Evolutionary conservation across 148 eudicot genomes (phyloP).

Genomic region (Oxyria digyna): DNA sequence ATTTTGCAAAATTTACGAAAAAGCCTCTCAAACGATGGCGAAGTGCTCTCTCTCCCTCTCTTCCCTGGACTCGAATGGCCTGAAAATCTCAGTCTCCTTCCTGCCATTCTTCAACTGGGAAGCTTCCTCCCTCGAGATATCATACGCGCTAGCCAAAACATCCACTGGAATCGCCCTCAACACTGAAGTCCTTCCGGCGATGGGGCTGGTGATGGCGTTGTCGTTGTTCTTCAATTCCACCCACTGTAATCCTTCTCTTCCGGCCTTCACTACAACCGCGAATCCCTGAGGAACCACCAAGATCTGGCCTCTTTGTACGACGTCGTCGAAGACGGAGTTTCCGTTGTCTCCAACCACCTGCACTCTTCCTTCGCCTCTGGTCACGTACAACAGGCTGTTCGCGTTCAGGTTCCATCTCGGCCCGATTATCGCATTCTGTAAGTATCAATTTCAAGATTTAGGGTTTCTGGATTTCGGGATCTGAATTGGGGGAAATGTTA

Average conservation of each 20-base stretch:
- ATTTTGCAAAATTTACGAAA: neutral
- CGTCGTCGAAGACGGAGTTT: constrained; percentile 31
- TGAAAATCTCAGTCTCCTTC: constrained; percentile 28
- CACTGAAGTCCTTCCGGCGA: constrained; percentile 39
- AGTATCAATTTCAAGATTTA: neutral
- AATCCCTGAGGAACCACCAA: constrained; percentile 52
- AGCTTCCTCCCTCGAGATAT: constrained; percentile 40
- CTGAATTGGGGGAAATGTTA: neutral
- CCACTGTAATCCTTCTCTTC: constrained; percentile 41
- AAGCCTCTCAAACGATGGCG: constrained; percentile 6
- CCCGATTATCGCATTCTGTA: constrained; percentile 43
- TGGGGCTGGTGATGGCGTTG: constrained; percentile 25
- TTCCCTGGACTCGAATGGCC: constrained; percentile 18
- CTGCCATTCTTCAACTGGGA: constrained; percentile 37
- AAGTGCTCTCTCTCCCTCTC: constrained; percentile 9
- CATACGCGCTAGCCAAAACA: constrained; percentile 36
- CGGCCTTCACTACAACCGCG: constrained; percentile 38
- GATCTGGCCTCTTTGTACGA: constrained; percentile 40
- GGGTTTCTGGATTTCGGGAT: neutral
- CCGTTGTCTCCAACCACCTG: constrained; percentile 39
- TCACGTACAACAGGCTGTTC: constrained; percentile 37
- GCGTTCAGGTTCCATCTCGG: constrained; percentile 60
- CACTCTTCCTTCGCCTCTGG: constrained; percentile 34
- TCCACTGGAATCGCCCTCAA: constrained; percentile 38
- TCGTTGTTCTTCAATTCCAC: constrained; percentile 42